A percentile compares a stretch with the other conserved stretches of the same genome.
Evolutionary conservation across 805 yeast genomes (phyloP).

Genomic region (Metschnikowia aberdeeniae): DNA sequence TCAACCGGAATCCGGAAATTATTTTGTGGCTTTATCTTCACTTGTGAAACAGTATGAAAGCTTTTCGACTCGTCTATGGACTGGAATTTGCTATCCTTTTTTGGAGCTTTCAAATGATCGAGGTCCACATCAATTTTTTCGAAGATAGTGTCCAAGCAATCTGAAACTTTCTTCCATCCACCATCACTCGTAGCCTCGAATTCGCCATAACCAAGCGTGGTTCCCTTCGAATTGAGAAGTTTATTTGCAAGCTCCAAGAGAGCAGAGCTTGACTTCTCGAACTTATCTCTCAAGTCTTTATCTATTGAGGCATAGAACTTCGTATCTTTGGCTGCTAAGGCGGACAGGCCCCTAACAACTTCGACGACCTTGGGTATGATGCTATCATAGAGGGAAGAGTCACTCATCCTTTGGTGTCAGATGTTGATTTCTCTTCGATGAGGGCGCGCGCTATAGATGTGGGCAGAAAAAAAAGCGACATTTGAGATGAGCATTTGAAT

Average conservation of each 20-base stretch:
- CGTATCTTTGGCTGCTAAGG: constrained; percentile 77
- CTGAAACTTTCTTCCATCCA: constrained; percentile 61
- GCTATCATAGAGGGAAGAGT: not conserved
- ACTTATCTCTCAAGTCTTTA: constrained; percentile 32
- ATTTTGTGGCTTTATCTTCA: constrained; percentile 60
- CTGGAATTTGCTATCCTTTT: constrained; percentile 18
- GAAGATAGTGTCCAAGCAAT: constrained; percentile 61
- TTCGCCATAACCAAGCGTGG: constrained; percentile 32
- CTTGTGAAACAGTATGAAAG: constrained; percentile 1
- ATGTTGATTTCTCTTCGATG: constrained; percentile 1
- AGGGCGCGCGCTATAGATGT: not conserved
- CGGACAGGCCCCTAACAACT: constrained; percentile 61
- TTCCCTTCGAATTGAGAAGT: constrained; percentile 33
- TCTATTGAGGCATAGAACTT: constrained; percentile 68
- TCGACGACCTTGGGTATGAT: constrained; percentile 47
- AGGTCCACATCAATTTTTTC: constrained; percentile 73
- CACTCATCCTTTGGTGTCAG: not conserved
- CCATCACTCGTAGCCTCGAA: constrained; percentile 39
- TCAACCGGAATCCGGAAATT: constrained; percentile 57
- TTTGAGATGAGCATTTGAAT: constrained; percentile 4
- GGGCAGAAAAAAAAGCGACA: constrained; percentile 4
- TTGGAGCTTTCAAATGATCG: constrained; percentile 37
- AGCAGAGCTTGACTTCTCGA: constrained; percentile 39
- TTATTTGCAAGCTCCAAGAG: constrained; percentile 46
- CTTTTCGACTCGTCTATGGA: constrained; percentile 8